Evolutionary conservation across 2,329 filamentous ascomycete genomes (phyloP).

Genomic region (Pseudocercospora musae): DNA sequence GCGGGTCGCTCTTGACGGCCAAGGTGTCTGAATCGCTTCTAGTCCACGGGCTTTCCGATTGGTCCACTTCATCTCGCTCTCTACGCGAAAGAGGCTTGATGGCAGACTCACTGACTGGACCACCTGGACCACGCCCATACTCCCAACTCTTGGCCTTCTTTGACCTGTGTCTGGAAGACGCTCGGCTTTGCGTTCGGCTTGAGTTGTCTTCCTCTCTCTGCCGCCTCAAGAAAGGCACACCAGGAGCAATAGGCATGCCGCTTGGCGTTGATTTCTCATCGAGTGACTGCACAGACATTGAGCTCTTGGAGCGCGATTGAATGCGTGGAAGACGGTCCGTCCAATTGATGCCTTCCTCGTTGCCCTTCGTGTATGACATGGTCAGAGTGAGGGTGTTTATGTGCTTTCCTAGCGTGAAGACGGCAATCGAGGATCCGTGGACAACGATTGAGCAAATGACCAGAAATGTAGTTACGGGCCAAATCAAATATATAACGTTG

Average conservation of each 20-base stretch:
- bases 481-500: slow-evolving; percentile 77
- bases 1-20: slow-evolving; percentile 37
- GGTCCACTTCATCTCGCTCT: slow-evolving; percentile 28
- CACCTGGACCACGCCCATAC: slow-evolving; percentile 69
- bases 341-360: slow-evolving; percentile 86
- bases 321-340: slow-evolving; percentile 86
- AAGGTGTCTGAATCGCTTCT: slow-evolving; percentile 46
- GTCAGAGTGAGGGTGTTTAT: slow-evolving; percentile 96
- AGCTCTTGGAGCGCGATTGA: slow-evolving; percentile 77
- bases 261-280: slow-evolving; percentile 60
- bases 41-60: slow-evolving; percentile 11
- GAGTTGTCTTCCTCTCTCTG: slow-evolving; percentile 70
- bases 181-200: slow-evolving; percentile 60
- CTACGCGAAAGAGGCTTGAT: slow-evolving; percentile 63
- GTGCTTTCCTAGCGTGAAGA: slow-evolving; percentile 94
- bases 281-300: slow-evolving; percentile 64
- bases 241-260: slow-evolving; percentile 66
- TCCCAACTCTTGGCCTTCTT: slow-evolving; percentile 64
- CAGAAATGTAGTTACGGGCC: slow-evolving; percentile 92
- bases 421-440: slow-evolving; percentile 95
- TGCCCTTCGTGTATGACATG: slow-evolving; percentile 89
- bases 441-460: slow-evolving; percentile 93
- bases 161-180: slow-evolving; percentile 63
- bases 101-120: slow-evolving; percentile 84
- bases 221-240: slow-evolving; percentile 70